Base-by-base conservation (phyloP, 75 land plant species). In the Isoetes taiwanensis region DNA sequence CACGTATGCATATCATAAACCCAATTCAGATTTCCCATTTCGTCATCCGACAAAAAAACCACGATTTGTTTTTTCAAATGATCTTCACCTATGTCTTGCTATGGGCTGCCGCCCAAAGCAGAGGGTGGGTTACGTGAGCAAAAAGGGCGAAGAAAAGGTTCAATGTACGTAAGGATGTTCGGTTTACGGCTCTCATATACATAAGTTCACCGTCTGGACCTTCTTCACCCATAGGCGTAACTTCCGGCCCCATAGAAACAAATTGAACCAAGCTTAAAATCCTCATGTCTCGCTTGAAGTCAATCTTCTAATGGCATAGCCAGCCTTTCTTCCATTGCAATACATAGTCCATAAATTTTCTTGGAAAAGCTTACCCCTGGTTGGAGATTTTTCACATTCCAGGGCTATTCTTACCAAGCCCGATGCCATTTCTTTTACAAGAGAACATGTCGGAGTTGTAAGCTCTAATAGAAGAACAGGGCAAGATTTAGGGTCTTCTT, bases 371-470 rank as follows among this genome's bases (percentile, higher is more conserved):
- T 17, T 27, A 3, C 20, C 38, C 41, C 31, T 19, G 3, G 12
- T 29, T 2, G 30, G 19, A 14, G 2, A 69, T 54, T 56, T 59
- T 34, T 82, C 86, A 48, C 82, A 76, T 61, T 82, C 90, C 41
- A 85, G 56, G 11, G 86, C 86, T 31, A 85, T 73, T 8, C 90
- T 29, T 2, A 85, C 80, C 30, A 85, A 39, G 24, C 90, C 90
- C 0, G 90, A 85, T 1, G 90, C 79, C 86, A 85, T 82, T 66
- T 85, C 90, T 43, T 64, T 64, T 2, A 85, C 86, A 32, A 85
- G 60, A 12, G 66, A 48, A 41, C 75, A 66, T 0, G 90, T 85
- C 3, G 90, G 74, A 1, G 80, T 79, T 3, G 83, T 70, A 2
- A 85, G 70, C 61, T 85, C 83, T 28, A 85, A 52, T 26, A 85